Conservation (phyloP, 176 grass and related monocot genomes). For the Musa acuminata region DNA sequence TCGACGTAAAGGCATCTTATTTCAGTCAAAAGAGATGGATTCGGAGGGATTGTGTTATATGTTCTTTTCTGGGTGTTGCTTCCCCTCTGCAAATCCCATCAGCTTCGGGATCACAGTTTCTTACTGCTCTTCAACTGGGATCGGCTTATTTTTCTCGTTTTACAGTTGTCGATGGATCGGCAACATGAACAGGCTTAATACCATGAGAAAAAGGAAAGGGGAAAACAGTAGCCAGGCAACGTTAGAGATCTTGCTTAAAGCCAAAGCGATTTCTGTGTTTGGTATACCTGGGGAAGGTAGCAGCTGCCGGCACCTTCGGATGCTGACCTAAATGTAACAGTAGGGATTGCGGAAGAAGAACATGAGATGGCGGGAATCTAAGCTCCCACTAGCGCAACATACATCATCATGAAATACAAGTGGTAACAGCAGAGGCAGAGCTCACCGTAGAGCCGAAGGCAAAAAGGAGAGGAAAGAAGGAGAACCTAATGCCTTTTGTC, state of each 20-base stretch:
- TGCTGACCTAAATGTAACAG: background rate
- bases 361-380: background rate
- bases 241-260: no score
- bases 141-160: no score
- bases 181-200: background rate
- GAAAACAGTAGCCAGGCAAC: background rate
- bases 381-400: background rate
- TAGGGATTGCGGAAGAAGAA: background rate
- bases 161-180: background rate
- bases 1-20: no score
- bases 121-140: no score
- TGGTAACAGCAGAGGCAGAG: background rate
- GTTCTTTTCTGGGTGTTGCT: no score
- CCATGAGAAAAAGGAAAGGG: background rate
- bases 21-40: no score
- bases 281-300: background rate
- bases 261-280: background rate
- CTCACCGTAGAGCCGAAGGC: background rate
- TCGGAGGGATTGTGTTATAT: no score
- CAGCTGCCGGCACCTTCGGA: background rate
- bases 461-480: background rate
- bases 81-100: no score
- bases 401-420: background rate
- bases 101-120: no score
- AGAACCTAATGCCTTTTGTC: conserved; percentile 12